A percentile compares a stretch with the other conserved stretches of the same genome.
These are phyloP conservation scores for Ophiostoma sp. DNA, from an alignment of 2,329 filamentous ascomycete genomes.

Conservation along the genomic window DNA sequence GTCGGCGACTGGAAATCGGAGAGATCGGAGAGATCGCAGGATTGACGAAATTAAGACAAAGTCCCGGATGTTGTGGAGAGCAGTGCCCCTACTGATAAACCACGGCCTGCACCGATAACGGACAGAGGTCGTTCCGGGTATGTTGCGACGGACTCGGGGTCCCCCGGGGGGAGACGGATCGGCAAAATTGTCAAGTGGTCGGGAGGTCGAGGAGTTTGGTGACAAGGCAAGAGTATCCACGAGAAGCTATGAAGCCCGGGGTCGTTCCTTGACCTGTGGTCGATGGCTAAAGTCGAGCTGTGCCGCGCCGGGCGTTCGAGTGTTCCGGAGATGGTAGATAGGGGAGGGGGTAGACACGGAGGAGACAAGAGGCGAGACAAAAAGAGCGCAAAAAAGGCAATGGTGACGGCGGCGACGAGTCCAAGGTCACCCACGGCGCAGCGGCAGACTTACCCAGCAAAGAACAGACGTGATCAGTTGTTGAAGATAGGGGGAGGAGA, in stretches of 20 bases:
- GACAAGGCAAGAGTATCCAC: not conserved
- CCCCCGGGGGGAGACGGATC: not conserved
- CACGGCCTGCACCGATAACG: not conserved
- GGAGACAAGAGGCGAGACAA: not conserved
- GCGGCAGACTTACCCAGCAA: slow-evolving; percentile 20
- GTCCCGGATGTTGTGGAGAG: not conserved
- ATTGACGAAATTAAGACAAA: not conserved
- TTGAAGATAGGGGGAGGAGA: not conserved
- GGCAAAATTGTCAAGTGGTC: not conserved
- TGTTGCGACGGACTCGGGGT: not conserved
- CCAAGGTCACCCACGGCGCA: not conserved
- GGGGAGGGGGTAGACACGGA: slow-evolving; percentile 6
- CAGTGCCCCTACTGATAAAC: not conserved
- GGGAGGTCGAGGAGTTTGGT: not conserved
- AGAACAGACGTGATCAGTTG: slow-evolving; percentile 21
- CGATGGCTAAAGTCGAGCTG: not conserved
- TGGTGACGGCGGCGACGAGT: not conserved
- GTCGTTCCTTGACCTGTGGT: not conserved
- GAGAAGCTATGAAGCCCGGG: not conserved
- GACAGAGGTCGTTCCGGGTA: not conserved
- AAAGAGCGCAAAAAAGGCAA: not conserved
- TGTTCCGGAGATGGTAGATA: not conserved
- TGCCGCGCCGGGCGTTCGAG: not conserved
- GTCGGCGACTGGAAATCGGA: not conserved
- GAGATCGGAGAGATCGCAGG: not conserved